A percentile compares a stretch with the other conserved stretches of the same genome.
These are phyloP conservation scores for Rostrohypoxylon terebratum DNA, from an alignment of 495 filamentous ascomycete genomes.

Conservation along the genomic window DNA sequence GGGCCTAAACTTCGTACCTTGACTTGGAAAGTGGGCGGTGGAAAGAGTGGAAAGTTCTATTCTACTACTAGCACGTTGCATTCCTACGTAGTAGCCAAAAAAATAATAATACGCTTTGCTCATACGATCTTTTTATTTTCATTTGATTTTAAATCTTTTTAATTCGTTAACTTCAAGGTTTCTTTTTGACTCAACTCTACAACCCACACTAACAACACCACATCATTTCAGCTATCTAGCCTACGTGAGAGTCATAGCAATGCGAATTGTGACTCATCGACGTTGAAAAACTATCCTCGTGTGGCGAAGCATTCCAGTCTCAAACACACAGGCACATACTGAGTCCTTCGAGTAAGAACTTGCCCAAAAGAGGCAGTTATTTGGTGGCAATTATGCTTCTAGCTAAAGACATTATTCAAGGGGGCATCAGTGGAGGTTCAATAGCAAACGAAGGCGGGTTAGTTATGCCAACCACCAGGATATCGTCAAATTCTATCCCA, in stretches of 20 bases:
- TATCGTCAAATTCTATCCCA: conserved; percentile 65
- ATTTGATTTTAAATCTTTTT: conserved; percentile 11
- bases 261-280: conserved; percentile 28
- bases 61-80: neutral
- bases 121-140: conserved; percentile 2
- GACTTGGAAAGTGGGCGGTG: conserved; percentile 13
- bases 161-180: neutral
- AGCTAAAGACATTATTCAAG: conserved; percentile 36
- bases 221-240: neutral
- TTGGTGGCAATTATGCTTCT: conserved; percentile 37
- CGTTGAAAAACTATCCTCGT: conserved; percentile 16
- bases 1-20: conserved; percentile 25
- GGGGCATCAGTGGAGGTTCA: conserved; percentile 33
- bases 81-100: too few species aligned
- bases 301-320: conserved; percentile 21
- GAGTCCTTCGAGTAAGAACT: conserved; percentile 15
- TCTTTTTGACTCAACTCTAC: neutral
- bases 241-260: neutral
- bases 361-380: conserved; percentile 31
- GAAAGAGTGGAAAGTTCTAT: conserved; percentile 36
- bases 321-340: conserved; percentile 2
- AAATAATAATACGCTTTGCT: neutral
- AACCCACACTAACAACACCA: conserved; percentile 4
- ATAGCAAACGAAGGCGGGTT: conserved; percentile 38
- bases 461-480: conserved; percentile 32